Conservation (phyloP, 2,329 filamentous ascomycete species). For the Phyllosticta citrichinensis region DNA sequence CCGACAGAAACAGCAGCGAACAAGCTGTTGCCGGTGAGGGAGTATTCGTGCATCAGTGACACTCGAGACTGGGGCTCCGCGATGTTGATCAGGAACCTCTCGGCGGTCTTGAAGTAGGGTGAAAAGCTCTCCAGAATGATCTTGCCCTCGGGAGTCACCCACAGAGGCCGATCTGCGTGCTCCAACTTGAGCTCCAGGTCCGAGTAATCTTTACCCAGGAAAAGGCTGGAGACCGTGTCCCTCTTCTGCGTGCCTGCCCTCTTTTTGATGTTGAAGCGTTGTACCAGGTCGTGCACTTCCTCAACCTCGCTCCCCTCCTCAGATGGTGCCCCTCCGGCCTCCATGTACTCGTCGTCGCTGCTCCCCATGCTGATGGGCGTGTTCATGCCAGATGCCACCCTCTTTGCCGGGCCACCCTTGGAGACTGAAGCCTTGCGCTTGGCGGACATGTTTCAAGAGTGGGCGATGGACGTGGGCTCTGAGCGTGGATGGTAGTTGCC, state of each 20-base stretch:
- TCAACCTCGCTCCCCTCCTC: constrained; percentile 37
- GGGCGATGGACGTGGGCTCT: neutral
- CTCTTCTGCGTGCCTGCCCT: neutral
- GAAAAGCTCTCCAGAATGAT: constrained; percentile 95
- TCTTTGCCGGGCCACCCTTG: constrained; percentile 20
- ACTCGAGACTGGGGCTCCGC: constrained; percentile 87
- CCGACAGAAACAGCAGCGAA: constrained; percentile 95
- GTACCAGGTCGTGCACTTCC: constrained; percentile 31
- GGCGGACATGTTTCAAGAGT: constrained; percentile 26
- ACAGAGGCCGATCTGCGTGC: constrained; percentile 80
- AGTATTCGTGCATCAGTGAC: constrained; percentile 86
- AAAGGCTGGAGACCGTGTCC: constrained; percentile 47
- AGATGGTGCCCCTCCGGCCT: constrained; percentile 41
- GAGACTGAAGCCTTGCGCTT: constrained; percentile 36
- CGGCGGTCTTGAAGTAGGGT: constrained; percentile 72
- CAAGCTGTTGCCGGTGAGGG: constrained; percentile 80
- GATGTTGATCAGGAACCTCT: constrained; percentile 92
- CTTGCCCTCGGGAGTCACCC: constrained; percentile 80
- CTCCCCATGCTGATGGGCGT: constrained; percentile 36
- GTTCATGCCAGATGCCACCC: constrained; percentile 29
- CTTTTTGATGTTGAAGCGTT: constrained; percentile 37
- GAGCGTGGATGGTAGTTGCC: constrained; percentile 4
- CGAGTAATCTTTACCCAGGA: constrained; percentile 66
- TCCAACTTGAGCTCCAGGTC: constrained; percentile 76
- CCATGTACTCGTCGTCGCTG: constrained; percentile 50